A percentile compares a stretch with the other conserved stretches of the same genome.
Evolutionary conservation across 2,329 filamentous ascomycete genomes (phyloP).

Genomic region (Cladosporium sp.): DNA sequence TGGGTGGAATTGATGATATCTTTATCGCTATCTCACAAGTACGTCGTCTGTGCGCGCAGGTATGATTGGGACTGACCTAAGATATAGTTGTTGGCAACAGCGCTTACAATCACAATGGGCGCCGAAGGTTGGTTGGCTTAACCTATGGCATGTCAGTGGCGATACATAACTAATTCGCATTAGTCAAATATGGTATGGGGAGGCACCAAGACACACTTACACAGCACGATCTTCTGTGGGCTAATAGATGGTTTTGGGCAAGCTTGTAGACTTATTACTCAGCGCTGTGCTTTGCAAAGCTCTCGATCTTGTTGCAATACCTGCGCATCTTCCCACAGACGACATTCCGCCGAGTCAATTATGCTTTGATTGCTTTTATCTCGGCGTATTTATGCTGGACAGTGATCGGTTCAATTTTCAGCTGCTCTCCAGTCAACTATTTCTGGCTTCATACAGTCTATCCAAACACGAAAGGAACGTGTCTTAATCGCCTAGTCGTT

Average conservation of each 20-base stretch:
- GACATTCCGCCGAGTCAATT: slow-evolving; percentile 17
- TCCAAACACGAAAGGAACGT: slow-evolving; percentile 13
- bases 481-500: slow-evolving; percentile 25
- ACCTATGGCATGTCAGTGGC: background rate
- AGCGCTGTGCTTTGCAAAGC: slow-evolving; percentile 17
- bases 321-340: slow-evolving; percentile 18
- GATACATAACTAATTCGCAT: background rate
- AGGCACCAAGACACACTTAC: slow-evolving; percentile 13
- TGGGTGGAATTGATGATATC: slow-evolving; percentile 17
- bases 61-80: background rate
- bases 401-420: slow-evolving; percentile 27
- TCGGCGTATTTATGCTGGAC: slow-evolving; percentile 26
- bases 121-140: slow-evolving; percentile 13
- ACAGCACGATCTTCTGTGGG: slow-evolving; percentile 2
- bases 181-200: slow-evolving; percentile 20
- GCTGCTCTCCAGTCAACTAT: slow-evolving; percentile 27
- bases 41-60: background rate
- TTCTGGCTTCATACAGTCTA: slow-evolving; percentile 26
- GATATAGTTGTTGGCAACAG: slow-evolving; percentile 12
- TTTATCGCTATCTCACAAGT: slow-evolving; percentile 15
- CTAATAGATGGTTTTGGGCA: slow-evolving; percentile 18
- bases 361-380: slow-evolving; percentile 25
- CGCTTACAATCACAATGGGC: slow-evolving; percentile 15
- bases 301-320: slow-evolving; percentile 22
- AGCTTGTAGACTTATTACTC: slow-evolving; percentile 16